Percentiles rank a stretch among this genome's conserved stretches.
Evolutionary conservation across 2,329 filamentous ascomycete species (phyloP).

Genomic region (Epichloe typhina): DNA sequence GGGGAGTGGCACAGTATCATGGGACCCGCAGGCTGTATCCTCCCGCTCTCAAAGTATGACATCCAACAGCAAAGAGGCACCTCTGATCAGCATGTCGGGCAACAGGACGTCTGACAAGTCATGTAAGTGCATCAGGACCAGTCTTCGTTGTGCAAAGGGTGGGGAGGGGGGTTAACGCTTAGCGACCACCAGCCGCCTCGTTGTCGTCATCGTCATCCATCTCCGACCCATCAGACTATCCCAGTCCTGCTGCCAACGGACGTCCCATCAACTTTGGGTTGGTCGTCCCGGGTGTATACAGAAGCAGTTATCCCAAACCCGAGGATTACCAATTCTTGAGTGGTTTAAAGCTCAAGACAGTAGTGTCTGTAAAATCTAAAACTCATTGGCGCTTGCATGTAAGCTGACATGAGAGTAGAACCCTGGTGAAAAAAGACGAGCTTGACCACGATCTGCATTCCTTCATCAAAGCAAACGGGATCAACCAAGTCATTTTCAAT

Average conservation of each 20-base stretch:
- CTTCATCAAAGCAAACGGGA: constrained; percentile 55
- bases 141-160: not conserved
- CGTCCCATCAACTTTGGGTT: constrained; percentile 62
- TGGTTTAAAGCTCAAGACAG: constrained; percentile 58
- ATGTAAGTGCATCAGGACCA: not conserved
- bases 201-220: constrained; percentile 1
- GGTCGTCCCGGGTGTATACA: constrained; percentile 62
- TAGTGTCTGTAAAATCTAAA: constrained; percentile 45
- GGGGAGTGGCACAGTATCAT: constrained; percentile 4
- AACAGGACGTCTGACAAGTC: not conserved
- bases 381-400: not conserved
- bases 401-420: constrained; percentile 26
- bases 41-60: not conserved
- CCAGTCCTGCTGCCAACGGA: constrained; percentile 14
- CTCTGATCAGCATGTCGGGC: not conserved
- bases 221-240: constrained; percentile 8
- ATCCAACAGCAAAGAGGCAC: constrained; percentile 9
- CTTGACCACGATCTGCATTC: constrained; percentile 34
- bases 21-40: constrained; percentile 7
- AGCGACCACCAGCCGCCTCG: not conserved
- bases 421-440: constrained; percentile 50
- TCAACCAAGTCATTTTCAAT: constrained; percentile 60
- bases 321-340: constrained; percentile 60
- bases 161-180: not conserved
- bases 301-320: constrained; percentile 65